A percentile compares a stretch with the other conserved stretches of the same genome.
Evolutionary conservation across 2,329 filamentous ascomycete genomes (phyloP).

Genomic region (Eurotiales sp.): DNA sequence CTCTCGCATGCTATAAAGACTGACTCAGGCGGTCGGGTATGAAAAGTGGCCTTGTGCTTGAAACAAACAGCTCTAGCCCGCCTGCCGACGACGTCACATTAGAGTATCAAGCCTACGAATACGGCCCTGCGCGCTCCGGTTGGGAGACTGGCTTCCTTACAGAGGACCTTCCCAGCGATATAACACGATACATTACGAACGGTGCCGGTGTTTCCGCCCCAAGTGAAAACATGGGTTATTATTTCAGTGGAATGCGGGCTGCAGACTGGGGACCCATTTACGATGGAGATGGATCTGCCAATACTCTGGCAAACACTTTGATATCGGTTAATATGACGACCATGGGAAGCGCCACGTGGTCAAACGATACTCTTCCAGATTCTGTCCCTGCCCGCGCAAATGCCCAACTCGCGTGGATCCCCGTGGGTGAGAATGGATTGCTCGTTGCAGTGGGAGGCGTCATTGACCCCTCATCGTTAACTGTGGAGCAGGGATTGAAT

Average conservation of each 20-base stretch:
- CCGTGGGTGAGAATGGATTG: slow-evolving; percentile 34
- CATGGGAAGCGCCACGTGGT: slow-evolving; percentile 53
- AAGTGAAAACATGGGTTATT: slow-evolving; percentile 68
- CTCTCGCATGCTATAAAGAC: background rate
- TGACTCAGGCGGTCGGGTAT: too few relatives aligned
- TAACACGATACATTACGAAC: slow-evolving; percentile 62
- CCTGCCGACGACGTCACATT: slow-evolving; percentile 46
- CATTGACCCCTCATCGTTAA: slow-evolving; percentile 23
- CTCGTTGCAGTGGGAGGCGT: slow-evolving; percentile 41
- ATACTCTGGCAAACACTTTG: slow-evolving; percentile 51
- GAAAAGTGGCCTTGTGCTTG: slow-evolving; percentile 44
- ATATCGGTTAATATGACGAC: slow-evolving; percentile 59
- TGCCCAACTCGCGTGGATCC: slow-evolving; percentile 63
- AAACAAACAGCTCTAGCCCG: slow-evolving; percentile 32
- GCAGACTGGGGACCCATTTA: slow-evolving; percentile 51
- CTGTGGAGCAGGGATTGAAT: slow-evolving; percentile 5
- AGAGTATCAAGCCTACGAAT: slow-evolving; percentile 53
- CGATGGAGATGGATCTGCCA: slow-evolving; percentile 27
- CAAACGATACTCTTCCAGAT: slow-evolving; percentile 52
- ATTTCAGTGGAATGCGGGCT: slow-evolving; percentile 63
- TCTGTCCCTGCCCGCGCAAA: slow-evolving; percentile 56
- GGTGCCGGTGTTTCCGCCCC: slow-evolving; percentile 63
- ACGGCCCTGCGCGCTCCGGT: slow-evolving; percentile 40
- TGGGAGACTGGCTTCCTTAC: slow-evolving; percentile 46
- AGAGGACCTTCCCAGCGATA: slow-evolving; percentile 37